Conservation (phyloP, 768 basidiomycete genomes). For the Suillus bovinus region DNA sequence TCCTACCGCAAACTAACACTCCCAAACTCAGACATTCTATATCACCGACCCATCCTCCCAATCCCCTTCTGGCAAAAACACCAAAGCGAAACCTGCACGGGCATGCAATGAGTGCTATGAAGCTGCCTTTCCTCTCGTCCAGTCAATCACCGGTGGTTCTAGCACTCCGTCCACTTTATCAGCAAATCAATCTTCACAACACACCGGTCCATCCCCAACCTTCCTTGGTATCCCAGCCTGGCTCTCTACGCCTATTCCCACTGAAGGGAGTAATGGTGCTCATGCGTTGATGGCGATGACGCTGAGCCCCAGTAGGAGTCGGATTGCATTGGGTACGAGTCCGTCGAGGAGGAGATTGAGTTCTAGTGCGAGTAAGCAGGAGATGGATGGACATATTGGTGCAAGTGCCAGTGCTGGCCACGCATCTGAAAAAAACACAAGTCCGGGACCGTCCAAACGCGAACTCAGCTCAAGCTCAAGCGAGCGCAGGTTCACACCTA, state of each 20-base stretch:
- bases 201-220: slow-evolving; percentile 21
- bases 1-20: not conserved
- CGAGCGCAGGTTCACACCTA: slow-evolving; percentile 4
- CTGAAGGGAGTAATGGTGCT: slow-evolving; percentile 20
- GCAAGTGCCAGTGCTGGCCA: not conserved
- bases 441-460: slow-evolving; percentile 24
- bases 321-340: not conserved
- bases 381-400: not conserved
- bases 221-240: slow-evolving; percentile 28
- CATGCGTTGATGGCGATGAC: slow-evolving; percentile 44
- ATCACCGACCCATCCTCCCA: slow-evolving; percentile 51
- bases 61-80: slow-evolving; percentile 39
- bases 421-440: slow-evolving; percentile 15
- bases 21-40: slow-evolving; percentile 68
- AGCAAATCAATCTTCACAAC: slow-evolving; percentile 12
- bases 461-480: slow-evolving; percentile 8
- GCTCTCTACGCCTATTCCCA: slow-evolving; percentile 27
- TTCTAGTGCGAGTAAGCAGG: slow-evolving; percentile 1
- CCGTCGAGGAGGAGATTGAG: slow-evolving; percentile 2
- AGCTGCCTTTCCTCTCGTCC: slow-evolving; percentile 69
- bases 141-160: not conserved
- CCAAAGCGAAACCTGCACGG: slow-evolving; percentile 61
- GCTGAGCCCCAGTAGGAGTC: slow-evolving; percentile 13
- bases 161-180: slow-evolving; percentile 10
- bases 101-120: slow-evolving; percentile 89